Base-by-base conservation (phyloP, 139 green algal species). In the Volvox reticuliferus region DNA sequence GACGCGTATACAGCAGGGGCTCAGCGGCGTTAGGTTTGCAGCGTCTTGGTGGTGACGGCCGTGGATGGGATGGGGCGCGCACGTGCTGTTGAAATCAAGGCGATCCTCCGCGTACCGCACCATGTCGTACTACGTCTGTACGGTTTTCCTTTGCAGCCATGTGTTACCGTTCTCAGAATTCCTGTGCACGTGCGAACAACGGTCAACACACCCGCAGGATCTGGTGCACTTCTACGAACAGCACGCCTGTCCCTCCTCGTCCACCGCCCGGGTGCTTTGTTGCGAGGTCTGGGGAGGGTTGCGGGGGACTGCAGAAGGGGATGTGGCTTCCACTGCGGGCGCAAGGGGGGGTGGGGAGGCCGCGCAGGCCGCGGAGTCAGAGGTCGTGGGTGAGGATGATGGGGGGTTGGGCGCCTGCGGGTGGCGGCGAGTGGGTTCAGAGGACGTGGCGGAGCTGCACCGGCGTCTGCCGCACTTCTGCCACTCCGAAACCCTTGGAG, bases 221-320 rank as follows among this genome's bases (percentile, higher is more conserved):
- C 90, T 94, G 67, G 36, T 92, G 33, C 21, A 77, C 12, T 93
- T 93, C 68, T 94, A 90, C 82, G 90, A 93, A 33, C n/a, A 22
- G 12, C 77, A 91, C 61, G 32, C 91, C 9, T 6, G 44, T 37
- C 88, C 88, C 55, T 36, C 82, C 13, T 65, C 68, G 1, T n/a
- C 77, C 73, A 44, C 73, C 13, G 76, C 76, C 0, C 33, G 76
- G 16, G 62, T 91, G 61, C 76, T 91, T 76, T 91, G 87, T 62
- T 86, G 76, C 76, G 87, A 91, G 76, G 3, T 91, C 3, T 86
- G 76, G 76, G 87, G 87, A 33, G 87, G 76, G 19, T 24, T 36
- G 71, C 21, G 24, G 21, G 21, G 21, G 12, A 12, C 12, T 73
- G 21, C 65, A 73, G 24, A 12, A 16, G 21, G 5, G 65, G 24